Base-by-base conservation (phyloP, 2,329 filamentous ascomycete genomes). In the Westerdykella aurantiaca region DNA sequence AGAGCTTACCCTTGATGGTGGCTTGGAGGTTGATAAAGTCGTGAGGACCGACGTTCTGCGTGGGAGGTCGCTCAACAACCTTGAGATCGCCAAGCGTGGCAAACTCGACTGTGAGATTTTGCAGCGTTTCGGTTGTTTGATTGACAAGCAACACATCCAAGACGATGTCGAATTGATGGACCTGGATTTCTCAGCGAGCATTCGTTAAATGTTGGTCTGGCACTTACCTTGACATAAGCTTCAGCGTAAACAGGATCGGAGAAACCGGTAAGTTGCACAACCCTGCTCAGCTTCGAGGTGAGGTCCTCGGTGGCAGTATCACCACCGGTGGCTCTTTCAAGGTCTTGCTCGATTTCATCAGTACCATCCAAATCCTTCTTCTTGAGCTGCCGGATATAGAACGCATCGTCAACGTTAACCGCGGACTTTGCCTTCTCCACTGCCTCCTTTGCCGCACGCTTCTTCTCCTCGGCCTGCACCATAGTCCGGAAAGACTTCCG, bases 11-110 rank as follows among this genome's bases (percentile, higher is more conserved):
- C 74, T 97, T 97, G 77, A 98, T 94, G 10, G 93, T 98, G 64
- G 90, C 91, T 69, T 98, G 93, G 25, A 98, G 89, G 63, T 97
- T 97, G 72, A 95, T 82, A 77, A 98, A 98, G 69, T 96, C 93
- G 64, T 96, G 89, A 1, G 89, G 88, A 2, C 85, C 89, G 11
- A 98, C 79, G 63, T 96, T 98, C 69, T 97, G 93, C 5, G 93
- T 97, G 2, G 89, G 94, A 34, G 93, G 93, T 50, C 90, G 81
- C 72, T 98, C 93, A 18, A 98, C 91, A 29, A 98, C 93, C 73
- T 98, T 98, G 49, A 98, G 80, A 65, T 98, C 93, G 49, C 93
- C 93, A 0, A 98, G 78, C 0, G 93, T 98, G n/a, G 93, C 93
- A 63, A 98, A 98, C 68, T 98, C 93, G 17, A 98, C 91, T 0